Base-by-base conservation (phyloP, 139 green algal genomes). In the Limnomonas spitsbergensis region DNA sequence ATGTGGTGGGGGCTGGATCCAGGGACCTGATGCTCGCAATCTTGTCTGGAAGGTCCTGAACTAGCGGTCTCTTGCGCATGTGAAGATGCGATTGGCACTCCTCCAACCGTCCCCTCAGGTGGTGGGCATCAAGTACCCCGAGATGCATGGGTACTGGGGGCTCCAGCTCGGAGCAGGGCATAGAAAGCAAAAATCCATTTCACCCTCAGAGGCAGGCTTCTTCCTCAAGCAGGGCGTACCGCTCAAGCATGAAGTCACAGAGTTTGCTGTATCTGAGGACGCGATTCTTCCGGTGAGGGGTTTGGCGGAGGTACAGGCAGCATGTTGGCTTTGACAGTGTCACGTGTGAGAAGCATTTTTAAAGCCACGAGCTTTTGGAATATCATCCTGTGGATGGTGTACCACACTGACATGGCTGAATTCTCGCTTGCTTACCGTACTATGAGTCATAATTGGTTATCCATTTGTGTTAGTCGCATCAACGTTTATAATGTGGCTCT, bases 211-310 rank as follows among this genome's bases (percentile, higher is more conserved):
- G 36, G 35, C 68, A 26, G 68, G 68, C 35, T 53, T 74, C 35
- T 74, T 35, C 68, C 36, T 74, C 35, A 74, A 74, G 68, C 68
- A 53, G 68, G 70, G 86, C 2, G 74, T 96, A 53, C 82, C 89
- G 6, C 78, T 91, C 36, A 97, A 97, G 83, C 85, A 90, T 31
- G 85, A 91, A 53, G 40, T 97, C 52, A 82, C 74, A 26, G 95
- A 99, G 87, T 99, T 97, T 76, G 82, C 75, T 14, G 92, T 98
- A 1, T 90, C 82, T 0, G n/a, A 80, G 24, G 96, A 99, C 70
- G 94, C 80, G 0, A 31, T 98, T 72, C 83, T 99, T 75, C 95
- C 95, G 0, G 80, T 92, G 14, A 61, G 47, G 20, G 47, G 14
- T n/a, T n/a, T n/a, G n/a, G n/a, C n/a, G n/a, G n/a, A n/a, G n/a